Conservation (phyloP, 78 protist genomes). For the Bodo saltans region DNA sequence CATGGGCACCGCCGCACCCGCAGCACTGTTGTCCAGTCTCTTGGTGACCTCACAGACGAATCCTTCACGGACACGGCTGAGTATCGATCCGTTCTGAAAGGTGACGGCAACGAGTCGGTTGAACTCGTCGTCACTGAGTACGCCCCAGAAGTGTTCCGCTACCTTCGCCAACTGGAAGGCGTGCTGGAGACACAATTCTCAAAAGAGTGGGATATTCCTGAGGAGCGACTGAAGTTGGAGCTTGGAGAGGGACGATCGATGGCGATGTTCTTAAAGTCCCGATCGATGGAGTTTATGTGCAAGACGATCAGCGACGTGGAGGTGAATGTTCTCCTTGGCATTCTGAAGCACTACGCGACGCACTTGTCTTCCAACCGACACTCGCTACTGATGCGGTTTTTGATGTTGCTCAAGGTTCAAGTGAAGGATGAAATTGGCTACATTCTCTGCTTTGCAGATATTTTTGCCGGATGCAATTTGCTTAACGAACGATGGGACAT, state of each 20-base stretch:
- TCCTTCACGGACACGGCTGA: no score
- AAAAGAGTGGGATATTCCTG: not conserved
- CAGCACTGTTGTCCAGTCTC: not conserved
- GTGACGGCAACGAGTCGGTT: not conserved
- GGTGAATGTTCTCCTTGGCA: not conserved
- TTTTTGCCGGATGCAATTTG: not conserved
- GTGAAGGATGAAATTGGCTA: not conserved
- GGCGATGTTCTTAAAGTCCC: slow-evolving; percentile 41
- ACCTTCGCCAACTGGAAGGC: not conserved
- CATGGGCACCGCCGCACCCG: no score
- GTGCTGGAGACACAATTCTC: not conserved
- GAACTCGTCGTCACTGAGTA: not conserved
- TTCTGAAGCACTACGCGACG: not conserved
- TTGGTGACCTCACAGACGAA: no score
- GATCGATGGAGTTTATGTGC: slow-evolving; percentile 26
- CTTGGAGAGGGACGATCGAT: slow-evolving; percentile 46
- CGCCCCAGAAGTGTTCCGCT: not conserved
- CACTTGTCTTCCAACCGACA: slow-evolving; percentile 22
- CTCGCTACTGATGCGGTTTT: slow-evolving; percentile 38
- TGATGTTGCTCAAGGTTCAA: slow-evolving; percentile 21
- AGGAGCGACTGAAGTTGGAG: not conserved
- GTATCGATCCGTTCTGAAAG: no score
- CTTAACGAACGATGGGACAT: slow-evolving; percentile 39
- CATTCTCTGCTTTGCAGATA: slow-evolving; percentile 3
- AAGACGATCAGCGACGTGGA: slow-evolving; percentile 44